phyloP scores from a whole-genome alignment of 306 rosid species.

The Phaseolus lunatus region DNA sequence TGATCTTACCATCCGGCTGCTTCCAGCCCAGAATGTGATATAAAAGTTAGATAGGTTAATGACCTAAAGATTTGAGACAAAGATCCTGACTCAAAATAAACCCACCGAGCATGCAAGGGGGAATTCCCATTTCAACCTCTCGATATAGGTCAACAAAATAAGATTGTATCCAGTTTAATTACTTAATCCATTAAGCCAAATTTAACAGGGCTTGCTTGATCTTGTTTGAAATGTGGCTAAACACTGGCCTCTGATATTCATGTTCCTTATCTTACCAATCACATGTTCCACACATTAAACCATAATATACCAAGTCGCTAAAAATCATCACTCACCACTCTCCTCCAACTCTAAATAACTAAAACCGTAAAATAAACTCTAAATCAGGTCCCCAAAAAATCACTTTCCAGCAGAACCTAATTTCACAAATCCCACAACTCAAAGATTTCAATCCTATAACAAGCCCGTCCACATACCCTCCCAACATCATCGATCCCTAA shows the following conservation, averaged over 20 bases:
- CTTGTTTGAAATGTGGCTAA: constrained; percentile 1
- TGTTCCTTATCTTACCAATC: constrained; percentile 3
- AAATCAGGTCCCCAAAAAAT: constrained; percentile 19
- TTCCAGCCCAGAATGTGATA: constrained; percentile 10
- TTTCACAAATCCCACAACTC: constrained; percentile 3
- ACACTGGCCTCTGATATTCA: background rate
- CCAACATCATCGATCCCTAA: constrained; percentile 39
- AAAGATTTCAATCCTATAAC: background rate
- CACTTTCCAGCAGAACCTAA: constrained; percentile 36
- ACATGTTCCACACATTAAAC: constrained; percentile 1
- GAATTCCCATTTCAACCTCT: background rate
- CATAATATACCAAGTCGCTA: background rate
- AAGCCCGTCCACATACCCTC: background rate
- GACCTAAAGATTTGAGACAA: background rate
- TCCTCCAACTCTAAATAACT: constrained; percentile 8
- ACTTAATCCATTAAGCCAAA: background rate
- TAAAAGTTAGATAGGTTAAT: background rate
- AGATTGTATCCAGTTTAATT: background rate
- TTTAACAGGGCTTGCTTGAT: constrained; percentile 5
- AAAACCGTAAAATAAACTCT: background rate
- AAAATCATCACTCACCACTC: background rate
- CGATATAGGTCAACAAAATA: background rate
- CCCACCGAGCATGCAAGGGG: background rate
- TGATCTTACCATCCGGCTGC: background rate
- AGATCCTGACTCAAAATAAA: background rate